Evolutionary conservation across 1,284 basidiomycete species (phyloP).

Genomic region (Stygiomarasmius scandens): DNA sequence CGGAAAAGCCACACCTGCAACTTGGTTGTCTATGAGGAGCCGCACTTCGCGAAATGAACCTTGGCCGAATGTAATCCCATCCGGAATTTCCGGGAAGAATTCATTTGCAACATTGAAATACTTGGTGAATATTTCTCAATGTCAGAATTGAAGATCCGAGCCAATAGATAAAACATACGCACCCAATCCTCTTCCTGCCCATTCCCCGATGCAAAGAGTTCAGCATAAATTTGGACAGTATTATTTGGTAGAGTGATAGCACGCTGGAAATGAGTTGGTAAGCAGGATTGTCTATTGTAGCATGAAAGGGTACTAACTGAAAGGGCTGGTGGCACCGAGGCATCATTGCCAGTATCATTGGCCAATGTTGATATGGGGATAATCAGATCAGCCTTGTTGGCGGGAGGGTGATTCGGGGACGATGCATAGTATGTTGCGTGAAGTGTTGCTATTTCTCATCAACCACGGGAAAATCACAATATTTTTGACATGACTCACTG

Average conservation of each 20-base stretch:
- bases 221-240: slow-evolving; percentile 68
- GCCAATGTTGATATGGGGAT: slow-evolving; percentile 68
- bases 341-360: slow-evolving; percentile 65
- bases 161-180: slow-evolving; percentile 17
- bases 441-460: slow-evolving; percentile 51
- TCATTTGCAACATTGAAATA: slow-evolving; percentile 72
- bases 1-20: slow-evolving; percentile 78
- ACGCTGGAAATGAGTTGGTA: slow-evolving; percentile 43
- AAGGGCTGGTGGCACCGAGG: slow-evolving; percentile 72
- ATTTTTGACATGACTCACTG: slow-evolving; percentile 41
- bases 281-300: background rate
- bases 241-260: slow-evolving; percentile 72
- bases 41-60: slow-evolving; percentile 83
- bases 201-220: slow-evolving; percentile 68
- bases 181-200: slow-evolving; percentile 81
- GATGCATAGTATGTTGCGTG: slow-evolving; percentile 73
- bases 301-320: too few species aligned
- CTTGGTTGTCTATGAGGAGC: slow-evolving; percentile 70
- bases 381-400: slow-evolving; percentile 62
- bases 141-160: slow-evolving; percentile 14
- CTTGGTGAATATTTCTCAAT: slow-evolving; percentile 39
- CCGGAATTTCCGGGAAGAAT: slow-evolving; percentile 57
- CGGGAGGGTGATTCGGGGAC: slow-evolving; percentile 54
- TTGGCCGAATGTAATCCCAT: slow-evolving; percentile 53
- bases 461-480: slow-evolving; percentile 1